Base-by-base conservation (phyloP, 2,329 filamentous ascomycete genomes). In the Calonectria ilicicola region DNA sequence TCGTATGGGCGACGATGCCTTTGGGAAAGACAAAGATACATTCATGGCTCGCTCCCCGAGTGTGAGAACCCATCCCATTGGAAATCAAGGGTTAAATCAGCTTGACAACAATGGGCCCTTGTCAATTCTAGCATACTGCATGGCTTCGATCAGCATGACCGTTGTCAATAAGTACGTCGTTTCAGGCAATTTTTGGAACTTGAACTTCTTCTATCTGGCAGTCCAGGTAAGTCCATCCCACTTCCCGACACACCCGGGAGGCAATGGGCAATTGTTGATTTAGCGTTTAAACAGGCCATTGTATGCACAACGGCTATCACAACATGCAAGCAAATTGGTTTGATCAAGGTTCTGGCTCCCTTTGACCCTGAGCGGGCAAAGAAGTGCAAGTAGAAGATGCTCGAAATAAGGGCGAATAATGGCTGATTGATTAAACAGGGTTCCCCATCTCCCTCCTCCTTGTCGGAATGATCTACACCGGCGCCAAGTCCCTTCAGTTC, bases 111-210 rank as follows among this genome's bases (percentile, higher is more conserved):
- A 92, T 84, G 94, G 95, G 19, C 87, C 91, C 56, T 83, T 97
- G 60, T 95, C 96, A 26, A 94, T 99, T 79, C 82, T 98, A 76
- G 92, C 94, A 62, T 99, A 99, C 88, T 99, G 97, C 85, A 88
- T 94, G 80, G 95, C 96, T 66, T 98, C 96, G n/a, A 99, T 99
- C 82, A 91, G 96, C 84, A 99, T 99, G 97, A 99, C 97, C 9
- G 94, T 98, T n/a, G 97, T 97, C 84, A 99, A 99, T 88, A 99
- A 99, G 89, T 99, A 97, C 84, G 96, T 98, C 75, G 91, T 99
- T 58, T 98, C 95, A 9, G 97, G 97, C 73, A 89, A 90, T 65
- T 91, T 93, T 77, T 99, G 97, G 91, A 99, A 99, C 86, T 87
- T 99, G 80, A 98, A 98, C 86, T 98, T 98, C 86, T 95, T 99